Conservation (phyloP, 208 protist species). For the Kentomonas sorsogonicus region DNA sequence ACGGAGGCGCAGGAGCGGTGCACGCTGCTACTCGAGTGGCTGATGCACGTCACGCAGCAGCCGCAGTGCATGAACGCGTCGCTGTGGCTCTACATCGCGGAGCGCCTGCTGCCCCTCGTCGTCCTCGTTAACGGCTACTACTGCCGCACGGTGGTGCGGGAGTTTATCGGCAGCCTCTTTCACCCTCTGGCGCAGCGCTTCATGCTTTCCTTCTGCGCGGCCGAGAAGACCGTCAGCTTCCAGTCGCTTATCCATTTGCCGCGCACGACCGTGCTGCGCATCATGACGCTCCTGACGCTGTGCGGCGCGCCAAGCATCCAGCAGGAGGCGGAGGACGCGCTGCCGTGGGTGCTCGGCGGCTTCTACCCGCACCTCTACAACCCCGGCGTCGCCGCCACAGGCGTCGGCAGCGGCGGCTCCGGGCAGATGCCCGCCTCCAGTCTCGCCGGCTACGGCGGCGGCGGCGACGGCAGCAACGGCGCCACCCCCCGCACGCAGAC, state of each 20-base stretch:
- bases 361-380: background rate
- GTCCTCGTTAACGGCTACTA: conserved; percentile 43
- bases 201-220: conserved; percentile 41
- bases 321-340: conserved; percentile 35
- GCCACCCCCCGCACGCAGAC: too few relatives aligned
- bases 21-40: conserved; percentile 58
- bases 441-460: too few relatives aligned
- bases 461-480: too few relatives aligned
- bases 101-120: conserved; percentile 29
- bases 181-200: conserved; percentile 32
- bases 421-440: background rate
- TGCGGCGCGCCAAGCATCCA: conserved; percentile 31
- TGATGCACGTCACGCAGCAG: conserved; percentile 32
- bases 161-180: conserved; percentile 44
- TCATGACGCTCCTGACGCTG: conserved; percentile 45
- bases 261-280: conserved; percentile 31
- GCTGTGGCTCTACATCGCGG: conserved; percentile 53
- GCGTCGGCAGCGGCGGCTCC: background rate
- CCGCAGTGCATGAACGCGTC: conserved; percentile 36
- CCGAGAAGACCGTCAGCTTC: conserved; percentile 45
- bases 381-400: background rate
- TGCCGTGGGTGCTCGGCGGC: conserved; percentile 26
- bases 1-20: conserved; percentile 47
- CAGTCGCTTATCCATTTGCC: conserved; percentile 40
- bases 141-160: conserved; percentile 35